Evolutionary conservation across 108 stramenopile genomes (phyloP), one percentile per base, ranked within the genome.

Genomic region (Conticribra guillardii): DNA sequence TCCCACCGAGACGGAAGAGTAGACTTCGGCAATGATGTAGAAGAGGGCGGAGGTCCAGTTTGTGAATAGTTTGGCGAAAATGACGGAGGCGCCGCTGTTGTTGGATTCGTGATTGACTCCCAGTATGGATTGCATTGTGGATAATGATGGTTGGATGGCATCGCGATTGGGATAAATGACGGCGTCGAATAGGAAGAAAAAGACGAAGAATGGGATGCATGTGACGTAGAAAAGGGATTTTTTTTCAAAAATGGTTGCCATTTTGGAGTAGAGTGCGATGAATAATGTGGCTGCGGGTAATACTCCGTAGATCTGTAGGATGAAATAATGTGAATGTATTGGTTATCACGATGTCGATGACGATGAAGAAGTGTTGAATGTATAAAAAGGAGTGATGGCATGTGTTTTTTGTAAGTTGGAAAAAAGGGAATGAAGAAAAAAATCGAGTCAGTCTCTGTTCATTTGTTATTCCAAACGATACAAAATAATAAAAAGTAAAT

Each of bases 11-110:
- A 96, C 96, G 21, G 91, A 91, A 7, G 92, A 93, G 67, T 97
- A 98, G 0, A 98, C 87, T 82, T 98, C 97, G 5, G 96, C 85
- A 57, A 97, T 79, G 18, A 98, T 77, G 68, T 96, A 98, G 64
- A 89, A 98, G 30, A 98, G 65, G 1, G 97, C 93, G 26, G 89
- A 91, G 21, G 94, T 95, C 97, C 97, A 97, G 65, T 98, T 84
- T n/a, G 88, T 69, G 16, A 90, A 67, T 33, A 98, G 86, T 37
- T 89, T 94, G 60, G 88, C 83, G 50, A 96, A 64, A 48, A 97
- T 80, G 66, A 79, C 79, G 62, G 89, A 66, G 2, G 88, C 92
- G 50, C 92, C 88, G 63, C 67, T 37, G 60, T 76, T 23, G 28
- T 44, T 53, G 57, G 76, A 41, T 41, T 41, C 37, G 5, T 41